Conservation (phyloP, 352 stramenopile species). For the Globisporangium ultimum region DNA sequence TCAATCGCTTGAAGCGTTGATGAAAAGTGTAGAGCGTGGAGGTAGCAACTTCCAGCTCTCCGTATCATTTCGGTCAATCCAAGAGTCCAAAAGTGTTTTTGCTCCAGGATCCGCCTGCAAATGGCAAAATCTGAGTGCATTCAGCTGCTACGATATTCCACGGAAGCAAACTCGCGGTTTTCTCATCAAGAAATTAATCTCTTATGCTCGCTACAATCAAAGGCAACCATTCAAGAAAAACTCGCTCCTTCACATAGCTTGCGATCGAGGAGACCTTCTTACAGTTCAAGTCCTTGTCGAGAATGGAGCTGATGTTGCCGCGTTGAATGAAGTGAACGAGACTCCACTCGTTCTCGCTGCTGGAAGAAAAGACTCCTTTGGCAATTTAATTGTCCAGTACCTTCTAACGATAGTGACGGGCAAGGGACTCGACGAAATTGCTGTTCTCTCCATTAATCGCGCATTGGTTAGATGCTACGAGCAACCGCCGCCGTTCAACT, state of each 20-base stretch:
- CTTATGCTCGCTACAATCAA: slow-evolving; percentile 27
- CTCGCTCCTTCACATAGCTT: slow-evolving; percentile 42
- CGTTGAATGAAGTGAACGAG: slow-evolving; percentile 23
- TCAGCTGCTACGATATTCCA: slow-evolving; percentile 44
- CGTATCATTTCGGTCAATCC: slow-evolving; percentile 22
- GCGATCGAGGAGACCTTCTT: slow-evolving; percentile 26
- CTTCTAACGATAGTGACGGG: slow-evolving; percentile 18
- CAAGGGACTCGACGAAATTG: background rate
- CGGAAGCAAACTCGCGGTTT: slow-evolving; percentile 26
- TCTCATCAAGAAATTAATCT: slow-evolving; percentile 52
- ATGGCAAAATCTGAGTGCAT: slow-evolving; percentile 53
- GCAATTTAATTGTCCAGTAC: slow-evolving; percentile 24
- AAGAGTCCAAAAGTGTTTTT: slow-evolving; percentile 20
- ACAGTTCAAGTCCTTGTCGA: slow-evolving; percentile 35
- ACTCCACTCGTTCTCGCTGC: slow-evolving; percentile 38
- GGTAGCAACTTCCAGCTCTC: background rate
- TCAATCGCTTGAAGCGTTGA: slow-evolving; percentile 14
- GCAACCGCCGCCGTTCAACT: slow-evolving; percentile 30
- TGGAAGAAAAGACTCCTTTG: slow-evolving; percentile 35
- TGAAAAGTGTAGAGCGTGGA: slow-evolving; percentile 8
- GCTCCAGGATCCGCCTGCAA: slow-evolving; percentile 26
- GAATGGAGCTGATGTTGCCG: slow-evolving; percentile 28
- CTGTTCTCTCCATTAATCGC: slow-evolving; percentile 19
- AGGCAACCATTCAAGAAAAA: slow-evolving; percentile 16
- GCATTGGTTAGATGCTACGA: slow-evolving; percentile 41